phyloP scores from a whole-genome alignment of 768 basidiomycete genomes.

The Botryobasidium botryosum region DNA sequence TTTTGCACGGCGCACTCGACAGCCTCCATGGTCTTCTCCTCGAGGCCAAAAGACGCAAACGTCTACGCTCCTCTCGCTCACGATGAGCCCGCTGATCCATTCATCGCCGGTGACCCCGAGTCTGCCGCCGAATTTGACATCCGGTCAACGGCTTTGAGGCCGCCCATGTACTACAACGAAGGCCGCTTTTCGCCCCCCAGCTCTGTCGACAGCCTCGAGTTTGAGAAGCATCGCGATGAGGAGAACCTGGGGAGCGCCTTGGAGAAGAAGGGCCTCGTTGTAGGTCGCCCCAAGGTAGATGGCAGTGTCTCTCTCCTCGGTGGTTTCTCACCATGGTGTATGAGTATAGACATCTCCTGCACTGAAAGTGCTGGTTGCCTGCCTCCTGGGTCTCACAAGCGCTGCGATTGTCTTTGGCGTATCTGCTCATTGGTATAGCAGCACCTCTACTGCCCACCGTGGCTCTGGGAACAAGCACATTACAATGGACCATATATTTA shows the following conservation, averaged over 20 bases:
- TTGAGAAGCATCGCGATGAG: no score
- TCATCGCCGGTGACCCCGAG: neutral
- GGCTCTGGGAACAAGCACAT: slow-evolving; percentile 40
- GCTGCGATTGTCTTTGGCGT: slow-evolving; percentile 56
- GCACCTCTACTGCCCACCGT: slow-evolving; percentile 30
- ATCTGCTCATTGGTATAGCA: slow-evolving; percentile 53
- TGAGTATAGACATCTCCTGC: slow-evolving; percentile 1
- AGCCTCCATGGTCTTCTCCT: neutral
- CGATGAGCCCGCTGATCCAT: slow-evolving; percentile 14
- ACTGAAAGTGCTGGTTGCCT: slow-evolving; percentile 42
- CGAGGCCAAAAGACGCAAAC: neutral
- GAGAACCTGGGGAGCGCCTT: slow-evolving; percentile 24
- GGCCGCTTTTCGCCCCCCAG: slow-evolving; percentile 64
- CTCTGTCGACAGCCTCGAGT: slow-evolving; percentile 53
- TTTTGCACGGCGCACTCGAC: no score
- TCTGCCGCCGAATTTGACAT: neutral
- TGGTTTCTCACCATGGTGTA: neutral
- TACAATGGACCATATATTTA: slow-evolving; percentile 82
- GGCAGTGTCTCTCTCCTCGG: neutral
- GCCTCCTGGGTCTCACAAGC: slow-evolving; percentile 40
- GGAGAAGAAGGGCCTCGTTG: slow-evolving; percentile 2
- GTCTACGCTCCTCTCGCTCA: slow-evolving; percentile 20
- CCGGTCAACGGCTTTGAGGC: slow-evolving; percentile 13
- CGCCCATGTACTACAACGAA: slow-evolving; percentile 47
- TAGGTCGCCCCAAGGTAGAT: neutral